A percentile compares a stretch with the other conserved stretches of the same genome.
phyloP scores from a whole-genome alignment of 495 filamentous ascomycete species.

The Aspergillus wentii region DNA sequence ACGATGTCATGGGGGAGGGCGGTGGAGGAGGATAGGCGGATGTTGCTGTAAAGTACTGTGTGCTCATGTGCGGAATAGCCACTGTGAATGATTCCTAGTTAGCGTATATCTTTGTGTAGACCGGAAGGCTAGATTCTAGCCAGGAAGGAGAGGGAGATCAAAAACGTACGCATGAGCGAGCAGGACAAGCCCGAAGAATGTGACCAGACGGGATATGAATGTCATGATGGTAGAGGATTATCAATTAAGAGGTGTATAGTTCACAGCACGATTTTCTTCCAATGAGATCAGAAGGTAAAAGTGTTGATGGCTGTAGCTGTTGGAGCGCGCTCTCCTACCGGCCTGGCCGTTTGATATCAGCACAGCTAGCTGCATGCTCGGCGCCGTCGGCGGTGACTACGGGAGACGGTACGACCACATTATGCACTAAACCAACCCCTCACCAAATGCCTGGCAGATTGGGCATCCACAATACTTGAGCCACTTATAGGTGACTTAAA shows the following conservation, averaged over 20 bases:
- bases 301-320: too few species aligned
- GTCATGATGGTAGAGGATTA: conserved; percentile 43
- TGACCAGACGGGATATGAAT: conserved; percentile 59
- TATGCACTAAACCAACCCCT: too few species aligned
- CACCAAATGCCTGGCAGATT: too few species aligned
- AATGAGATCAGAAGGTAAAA: too few species aligned
- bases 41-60: conserved; percentile 59
- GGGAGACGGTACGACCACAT: too few species aligned
- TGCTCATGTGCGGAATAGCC: conserved; percentile 87
- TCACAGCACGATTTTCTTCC: too few species aligned
- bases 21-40: conserved; percentile 45
- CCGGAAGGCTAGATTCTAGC: neutral
- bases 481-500: too few species aligned
- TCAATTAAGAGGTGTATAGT: neutral
- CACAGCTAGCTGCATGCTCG: too few species aligned
- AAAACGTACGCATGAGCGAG: conserved; percentile 71
- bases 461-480: too few species aligned
- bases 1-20: conserved; percentile 66
- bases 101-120: neutral
- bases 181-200: conserved; percentile 59
- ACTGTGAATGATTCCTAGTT: conserved; percentile 31
- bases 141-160: neutral
- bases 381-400: too few species aligned
- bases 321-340: too few species aligned
- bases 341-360: too few species aligned